Evolutionary conservation across 768 basidiomycete genomes (phyloP).

Genomic region (Scleroderma bovista): DNA sequence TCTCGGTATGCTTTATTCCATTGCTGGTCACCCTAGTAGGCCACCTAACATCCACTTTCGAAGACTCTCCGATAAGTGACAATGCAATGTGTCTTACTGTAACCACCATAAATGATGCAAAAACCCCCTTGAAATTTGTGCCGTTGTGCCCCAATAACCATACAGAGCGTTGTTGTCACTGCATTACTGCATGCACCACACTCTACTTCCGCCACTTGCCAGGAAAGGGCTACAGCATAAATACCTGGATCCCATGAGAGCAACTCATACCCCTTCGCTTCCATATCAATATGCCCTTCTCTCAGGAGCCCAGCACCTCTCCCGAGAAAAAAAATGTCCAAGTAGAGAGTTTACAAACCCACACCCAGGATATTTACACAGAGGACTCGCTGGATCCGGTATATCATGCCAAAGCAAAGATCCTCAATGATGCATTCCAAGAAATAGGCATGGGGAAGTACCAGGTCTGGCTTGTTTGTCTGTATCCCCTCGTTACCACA

Average conservation of each 20-base stretch:
- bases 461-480: slow-evolving; percentile 36
- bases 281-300: slow-evolving; percentile 14
- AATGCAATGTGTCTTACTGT: no score
- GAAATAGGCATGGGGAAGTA: slow-evolving; percentile 71
- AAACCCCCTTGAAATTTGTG: no score
- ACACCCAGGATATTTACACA: slow-evolving; percentile 22
- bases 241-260: not conserved
- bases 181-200: no score
- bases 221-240: not conserved
- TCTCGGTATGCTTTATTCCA: no score
- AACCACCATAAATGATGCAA: no score
- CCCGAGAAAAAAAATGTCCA: not conserved
- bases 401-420: slow-evolving; percentile 51
- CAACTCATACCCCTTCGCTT: not conserved
- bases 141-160: no score
- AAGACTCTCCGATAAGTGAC: no score
- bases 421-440: slow-evolving; percentile 57
- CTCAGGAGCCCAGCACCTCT: slow-evolving; percentile 1
- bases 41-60: no score
- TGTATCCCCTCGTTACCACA: not conserved
- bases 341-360: not conserved
- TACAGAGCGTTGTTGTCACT: no score
- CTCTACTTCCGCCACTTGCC: no score
- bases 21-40: no score
- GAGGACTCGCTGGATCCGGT: slow-evolving; percentile 43